These are phyloP conservation scores for Rhodotorula sp. DNA, from an alignment of 1,284 basidiomycete species.

Conservation along the genomic window DNA sequence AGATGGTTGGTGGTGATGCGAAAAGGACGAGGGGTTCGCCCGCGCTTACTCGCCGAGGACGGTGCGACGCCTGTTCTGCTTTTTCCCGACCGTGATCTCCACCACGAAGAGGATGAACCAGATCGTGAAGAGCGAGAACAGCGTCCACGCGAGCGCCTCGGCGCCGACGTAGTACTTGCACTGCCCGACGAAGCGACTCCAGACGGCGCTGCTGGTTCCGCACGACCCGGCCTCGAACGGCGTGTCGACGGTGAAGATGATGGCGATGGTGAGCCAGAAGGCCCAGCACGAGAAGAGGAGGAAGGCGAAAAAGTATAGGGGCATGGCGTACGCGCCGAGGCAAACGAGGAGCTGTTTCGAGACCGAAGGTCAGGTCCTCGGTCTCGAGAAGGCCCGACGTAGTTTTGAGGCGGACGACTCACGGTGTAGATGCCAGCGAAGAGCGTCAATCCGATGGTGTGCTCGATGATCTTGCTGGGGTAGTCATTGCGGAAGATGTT, in stretches of 20 bases:
- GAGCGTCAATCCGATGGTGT: slow-evolving; percentile 10
- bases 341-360: slow-evolving; percentile 4
- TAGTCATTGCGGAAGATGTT: slow-evolving; percentile 9
- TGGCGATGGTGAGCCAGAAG: background rate
- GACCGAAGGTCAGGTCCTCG: background rate
- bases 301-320: slow-evolving; percentile 27
- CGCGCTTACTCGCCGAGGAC: background rate
- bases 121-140: background rate
- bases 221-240: slow-evolving; percentile 10
- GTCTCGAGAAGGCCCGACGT: background rate
- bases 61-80: too few species aligned
- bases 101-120: too few species aligned
- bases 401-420: background rate
- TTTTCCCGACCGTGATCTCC: too few species aligned
- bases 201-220: slow-evolving; percentile 2
- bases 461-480: slow-evolving; percentile 1
- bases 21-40: background rate
- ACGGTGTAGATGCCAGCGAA: background rate
- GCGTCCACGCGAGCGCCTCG: slow-evolving; percentile 17
- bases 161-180: slow-evolving; percentile 10
- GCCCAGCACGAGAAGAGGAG: slow-evolving; percentile 8
- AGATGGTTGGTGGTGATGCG: background rate
- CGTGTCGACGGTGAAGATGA: slow-evolving; percentile 16
- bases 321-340: slow-evolving; percentile 11
- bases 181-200: slow-evolving; percentile 2